Evolutionary conservation across 2,329 filamentous ascomycete species (phyloP).

Genomic region (Phaeoacremonium minimum): DNA sequence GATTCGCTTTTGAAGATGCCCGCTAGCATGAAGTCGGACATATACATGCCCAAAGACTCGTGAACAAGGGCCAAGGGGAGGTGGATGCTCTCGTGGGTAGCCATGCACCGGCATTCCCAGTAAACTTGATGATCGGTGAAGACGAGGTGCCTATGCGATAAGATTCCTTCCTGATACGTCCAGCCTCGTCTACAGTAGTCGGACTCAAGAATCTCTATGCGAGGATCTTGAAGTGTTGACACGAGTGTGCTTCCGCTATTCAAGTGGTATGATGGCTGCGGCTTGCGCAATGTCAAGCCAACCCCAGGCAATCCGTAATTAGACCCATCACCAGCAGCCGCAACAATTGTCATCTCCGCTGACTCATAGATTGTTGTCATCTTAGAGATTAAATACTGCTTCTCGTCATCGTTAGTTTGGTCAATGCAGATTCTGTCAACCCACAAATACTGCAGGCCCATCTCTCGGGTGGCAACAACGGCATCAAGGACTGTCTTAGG

Average conservation of each 20-base stretch:
- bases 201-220: constrained; percentile 5
- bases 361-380: constrained; percentile 19
- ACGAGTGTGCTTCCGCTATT: background rate
- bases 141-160: constrained; percentile 20
- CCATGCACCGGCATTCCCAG: background rate
- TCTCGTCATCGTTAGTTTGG: constrained; percentile 11
- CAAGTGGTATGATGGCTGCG: background rate
- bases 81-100: background rate
- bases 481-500: constrained; percentile 5
- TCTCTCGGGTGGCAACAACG: constrained; percentile 5
- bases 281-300: background rate
- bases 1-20: background rate
- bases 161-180: constrained; percentile 27
- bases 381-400: constrained; percentile 12
- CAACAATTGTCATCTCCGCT: constrained; percentile 18
- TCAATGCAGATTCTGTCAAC: constrained; percentile 18
- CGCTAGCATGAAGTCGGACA: background rate
- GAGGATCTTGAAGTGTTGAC: constrained; percentile 1
- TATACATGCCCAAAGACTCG: background rate
- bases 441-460: constrained; percentile 21
- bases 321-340: constrained; percentile 9
- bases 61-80: background rate
- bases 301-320: constrained; percentile 10
- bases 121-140: constrained; percentile 20
- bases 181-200: constrained; percentile 18